Conservation (phyloP, 768 basidiomycete species). For the Naganishia antarctica region DNA sequence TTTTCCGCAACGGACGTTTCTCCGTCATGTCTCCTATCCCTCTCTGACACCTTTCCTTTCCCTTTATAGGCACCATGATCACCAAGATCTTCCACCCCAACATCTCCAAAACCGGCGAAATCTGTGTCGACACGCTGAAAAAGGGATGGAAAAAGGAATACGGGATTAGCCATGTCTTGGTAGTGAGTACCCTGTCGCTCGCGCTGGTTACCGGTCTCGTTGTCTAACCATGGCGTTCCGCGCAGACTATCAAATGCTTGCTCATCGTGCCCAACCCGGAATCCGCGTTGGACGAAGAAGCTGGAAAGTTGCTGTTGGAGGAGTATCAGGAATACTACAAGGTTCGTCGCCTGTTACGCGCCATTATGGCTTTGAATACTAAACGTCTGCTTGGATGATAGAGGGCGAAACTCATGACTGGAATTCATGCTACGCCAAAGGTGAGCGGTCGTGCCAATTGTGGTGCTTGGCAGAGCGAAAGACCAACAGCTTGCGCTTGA, state of each 20-base stretch:
- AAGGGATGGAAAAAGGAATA: constrained; percentile 93
- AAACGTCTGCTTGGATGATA: neutral
- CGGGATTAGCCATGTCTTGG: constrained; percentile 83
- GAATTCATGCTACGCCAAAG: constrained; percentile 50
- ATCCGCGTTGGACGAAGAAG: constrained; percentile 91
- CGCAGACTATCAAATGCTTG: constrained; percentile 78
- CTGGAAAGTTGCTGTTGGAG: constrained; percentile 79
- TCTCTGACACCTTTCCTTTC: neutral
- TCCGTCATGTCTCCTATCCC: constrained; percentile 1
- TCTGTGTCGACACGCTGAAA: constrained; percentile 94
- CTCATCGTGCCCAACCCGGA: constrained; percentile 96
- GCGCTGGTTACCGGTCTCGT: neutral
- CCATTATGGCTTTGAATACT: constrained; percentile 28
- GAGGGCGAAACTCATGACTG: constrained; percentile 49
- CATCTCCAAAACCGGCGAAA: constrained; percentile 81
- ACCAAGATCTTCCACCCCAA: constrained; percentile 99
- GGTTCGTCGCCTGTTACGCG: constrained; percentile 30
- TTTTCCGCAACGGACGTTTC: too few relatives aligned
- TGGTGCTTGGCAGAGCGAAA: too few relatives aligned
- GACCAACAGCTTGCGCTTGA: too few relatives aligned
- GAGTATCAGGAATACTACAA: constrained; percentile 79
- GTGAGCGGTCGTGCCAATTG: constrained; percentile 11
- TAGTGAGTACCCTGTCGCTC: constrained; percentile 47
- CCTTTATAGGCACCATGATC: constrained; percentile 66
- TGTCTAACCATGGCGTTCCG: constrained; percentile 1